phyloP scores from a whole-genome alignment of 257 asterid genomes.

The Schizonepeta tenuifolia region DNA sequence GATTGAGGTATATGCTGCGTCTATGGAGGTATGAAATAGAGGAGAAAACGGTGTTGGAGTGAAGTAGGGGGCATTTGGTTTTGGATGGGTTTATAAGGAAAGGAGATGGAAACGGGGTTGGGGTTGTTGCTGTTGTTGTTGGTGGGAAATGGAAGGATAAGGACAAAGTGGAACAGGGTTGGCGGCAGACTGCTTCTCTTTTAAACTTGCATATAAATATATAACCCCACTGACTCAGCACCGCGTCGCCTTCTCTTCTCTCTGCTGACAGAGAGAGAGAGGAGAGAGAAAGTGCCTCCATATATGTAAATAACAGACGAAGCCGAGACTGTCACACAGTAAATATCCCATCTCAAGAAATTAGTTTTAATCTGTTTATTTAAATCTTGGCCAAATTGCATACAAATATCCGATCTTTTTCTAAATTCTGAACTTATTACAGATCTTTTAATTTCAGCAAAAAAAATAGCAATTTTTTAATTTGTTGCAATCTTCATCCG shows the following conservation, averaged over 20 bases:
- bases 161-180: background rate
- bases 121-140: background rate
- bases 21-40: background rate
- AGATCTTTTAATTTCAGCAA: too few relatives aligned
- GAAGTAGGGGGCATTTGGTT: background rate
- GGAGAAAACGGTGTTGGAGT: background rate
- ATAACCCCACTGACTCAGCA: background rate
- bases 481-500: too few relatives aligned
- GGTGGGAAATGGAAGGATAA: background rate
- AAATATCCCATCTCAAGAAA: too few relatives aligned
- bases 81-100: constrained; percentile 10
- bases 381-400: too few relatives aligned
- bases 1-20: background rate
- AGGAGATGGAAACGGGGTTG: background rate
- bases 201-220: too few relatives aligned
- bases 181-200: background rate
- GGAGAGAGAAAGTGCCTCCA: too few relatives aligned
- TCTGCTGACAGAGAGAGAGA: background rate
- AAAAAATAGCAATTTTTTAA: too few relatives aligned
- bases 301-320: too few relatives aligned
- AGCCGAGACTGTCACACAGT: too few relatives aligned
- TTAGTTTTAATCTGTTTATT: too few relatives aligned
- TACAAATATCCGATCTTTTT: too few relatives aligned
- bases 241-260: background rate
- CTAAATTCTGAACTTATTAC: too few relatives aligned